These are phyloP conservation scores for Ophiostoma himal-ulmi DNA, from an alignment of 2,329 filamentous ascomycete genomes.

Conservation along the genomic window DNA sequence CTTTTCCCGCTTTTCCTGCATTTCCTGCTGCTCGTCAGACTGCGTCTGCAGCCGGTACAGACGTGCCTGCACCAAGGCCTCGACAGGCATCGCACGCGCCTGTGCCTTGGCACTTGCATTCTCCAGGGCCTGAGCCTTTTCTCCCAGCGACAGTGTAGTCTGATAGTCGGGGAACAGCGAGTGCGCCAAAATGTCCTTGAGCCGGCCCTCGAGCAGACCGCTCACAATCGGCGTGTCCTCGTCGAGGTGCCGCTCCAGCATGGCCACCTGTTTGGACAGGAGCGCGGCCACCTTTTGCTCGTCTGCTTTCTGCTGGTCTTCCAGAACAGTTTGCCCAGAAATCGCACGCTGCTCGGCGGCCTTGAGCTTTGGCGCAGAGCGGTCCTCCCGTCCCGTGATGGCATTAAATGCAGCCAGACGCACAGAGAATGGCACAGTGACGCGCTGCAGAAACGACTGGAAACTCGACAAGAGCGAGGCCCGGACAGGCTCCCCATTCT, in stretches of 20 bases:
- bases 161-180: conserved; percentile 11
- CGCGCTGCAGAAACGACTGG: conserved; percentile 20
- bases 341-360: not conserved
- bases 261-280: conserved; percentile 6
- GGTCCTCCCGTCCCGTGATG: not conserved
- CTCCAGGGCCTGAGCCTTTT: not conserved
- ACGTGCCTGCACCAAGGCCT: conserved; percentile 15
- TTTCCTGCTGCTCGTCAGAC: not conserved
- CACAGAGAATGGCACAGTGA: conserved; percentile 19
- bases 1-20: not conserved
- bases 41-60: not conserved
- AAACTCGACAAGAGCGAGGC: conserved; percentile 15
- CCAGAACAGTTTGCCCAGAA: not conserved
- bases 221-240: conserved; percentile 22
- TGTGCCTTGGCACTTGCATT: not conserved
- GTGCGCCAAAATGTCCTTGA: conserved; percentile 20
- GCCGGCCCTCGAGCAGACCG: conserved; percentile 17
- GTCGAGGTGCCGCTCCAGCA: conserved; percentile 20
- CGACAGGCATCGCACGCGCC: conserved; percentile 16
- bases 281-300: not conserved
- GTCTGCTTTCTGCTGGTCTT: too few species aligned
- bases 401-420: conserved; percentile 19
- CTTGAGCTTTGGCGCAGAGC: not conserved
- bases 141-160: not conserved
- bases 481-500: not conserved